These are phyloP conservation scores for Sanghuangporus sanghuang DNA, from an alignment of 1,284 basidiomycete genomes.

Conservation along the genomic window DNA sequence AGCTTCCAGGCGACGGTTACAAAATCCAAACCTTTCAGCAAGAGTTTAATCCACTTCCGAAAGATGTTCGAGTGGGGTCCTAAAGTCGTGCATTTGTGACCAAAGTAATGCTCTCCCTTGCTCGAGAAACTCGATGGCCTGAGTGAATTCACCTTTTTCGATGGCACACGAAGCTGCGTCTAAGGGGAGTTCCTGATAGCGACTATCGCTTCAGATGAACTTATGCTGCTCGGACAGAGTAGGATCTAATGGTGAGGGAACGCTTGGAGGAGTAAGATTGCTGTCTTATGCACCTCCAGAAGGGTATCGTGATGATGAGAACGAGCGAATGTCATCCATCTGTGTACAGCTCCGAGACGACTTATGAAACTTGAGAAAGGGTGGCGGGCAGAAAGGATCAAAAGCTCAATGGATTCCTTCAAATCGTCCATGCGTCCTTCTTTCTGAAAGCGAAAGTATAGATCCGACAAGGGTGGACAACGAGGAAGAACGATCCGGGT, in stretches of 20 bases:
- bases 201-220: not conserved
- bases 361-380: not conserved
- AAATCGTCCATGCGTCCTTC: slow-evolving; percentile 25
- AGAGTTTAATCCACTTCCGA: not conserved
- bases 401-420: slow-evolving; percentile 24
- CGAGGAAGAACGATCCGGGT: not conserved
- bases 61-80: not conserved
- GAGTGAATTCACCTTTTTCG: not conserved
- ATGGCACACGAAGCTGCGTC: not conserved
- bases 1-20: not conserved
- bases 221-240: not conserved
- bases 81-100: not conserved
- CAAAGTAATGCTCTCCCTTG: not conserved
- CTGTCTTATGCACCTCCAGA: not conserved
- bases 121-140: not conserved
- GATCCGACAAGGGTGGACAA: not conserved
- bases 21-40: not conserved
- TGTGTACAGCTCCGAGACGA: not conserved
- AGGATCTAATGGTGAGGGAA: not conserved
- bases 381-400: not conserved
- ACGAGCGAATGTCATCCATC: not conserved
- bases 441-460: slow-evolving; percentile 17
- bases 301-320: not conserved
- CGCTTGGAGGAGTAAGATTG: not conserved
- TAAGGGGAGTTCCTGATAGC: not conserved